Conservation (phyloP, 768 basidiomycete genomes). For the Mycena latifolia region DNA sequence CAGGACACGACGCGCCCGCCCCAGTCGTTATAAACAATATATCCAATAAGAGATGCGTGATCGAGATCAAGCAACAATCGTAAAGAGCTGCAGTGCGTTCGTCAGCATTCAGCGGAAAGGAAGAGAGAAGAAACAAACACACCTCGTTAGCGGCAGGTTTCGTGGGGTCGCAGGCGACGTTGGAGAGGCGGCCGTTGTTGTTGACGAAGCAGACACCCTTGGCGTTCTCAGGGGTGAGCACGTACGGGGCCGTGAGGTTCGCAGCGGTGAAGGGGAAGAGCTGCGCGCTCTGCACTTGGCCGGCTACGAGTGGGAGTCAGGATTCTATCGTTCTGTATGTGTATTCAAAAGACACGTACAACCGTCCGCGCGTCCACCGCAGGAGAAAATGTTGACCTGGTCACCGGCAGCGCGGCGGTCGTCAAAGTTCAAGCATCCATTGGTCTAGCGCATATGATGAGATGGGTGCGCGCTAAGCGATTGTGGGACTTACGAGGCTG, state of each 20-base stretch:
- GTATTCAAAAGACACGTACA: neutral
- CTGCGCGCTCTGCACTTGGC: constrained; percentile 28
- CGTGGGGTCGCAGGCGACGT: constrained; percentile 20
- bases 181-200: constrained; percentile 31
- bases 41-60: neutral
- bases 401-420: constrained; percentile 32
- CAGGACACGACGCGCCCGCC: neutral
- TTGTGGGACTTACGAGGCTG: constrained; percentile 37
- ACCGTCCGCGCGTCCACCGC: constrained; percentile 37
- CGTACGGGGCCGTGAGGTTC: constrained; percentile 28
- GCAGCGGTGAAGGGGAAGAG: constrained; percentile 35
- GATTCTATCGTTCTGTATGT: neutral
- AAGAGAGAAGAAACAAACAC: neutral
- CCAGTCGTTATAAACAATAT: neutral
- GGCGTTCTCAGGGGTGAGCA: constrained; percentile 21
- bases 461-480: too few species aligned
- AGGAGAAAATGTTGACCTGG: constrained; percentile 36
- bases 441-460: neutral
- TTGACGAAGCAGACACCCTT: constrained; percentile 29
- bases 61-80: constrained; percentile 28
- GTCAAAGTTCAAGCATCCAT: constrained; percentile 37
- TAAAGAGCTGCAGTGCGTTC: constrained; percentile 28
- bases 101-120: too few species aligned
- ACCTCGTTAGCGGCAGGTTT: constrained; percentile 26
- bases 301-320: too few species aligned